These are phyloP conservation scores for Ogataea naganishii DNA, from an alignment of 805 yeast species.

Conservation along the genomic window DNA sequence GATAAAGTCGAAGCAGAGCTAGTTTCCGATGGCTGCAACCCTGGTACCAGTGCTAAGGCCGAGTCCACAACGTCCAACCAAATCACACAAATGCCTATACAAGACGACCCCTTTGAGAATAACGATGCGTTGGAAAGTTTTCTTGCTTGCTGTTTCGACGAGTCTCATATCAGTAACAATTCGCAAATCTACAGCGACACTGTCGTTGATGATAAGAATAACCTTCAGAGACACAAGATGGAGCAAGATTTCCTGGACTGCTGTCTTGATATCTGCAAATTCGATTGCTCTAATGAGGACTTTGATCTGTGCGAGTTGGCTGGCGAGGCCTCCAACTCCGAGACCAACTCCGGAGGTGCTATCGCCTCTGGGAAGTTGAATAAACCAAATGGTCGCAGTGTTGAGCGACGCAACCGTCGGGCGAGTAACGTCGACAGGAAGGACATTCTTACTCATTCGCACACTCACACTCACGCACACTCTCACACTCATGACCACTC, in stretches of 20 bases:
- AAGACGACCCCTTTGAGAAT: background rate
- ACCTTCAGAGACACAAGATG: background rate
- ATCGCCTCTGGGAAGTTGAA: slow-evolving; percentile 1
- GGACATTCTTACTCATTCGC: no score
- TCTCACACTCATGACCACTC: no score
- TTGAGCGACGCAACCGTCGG: no score
- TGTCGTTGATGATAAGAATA: background rate
- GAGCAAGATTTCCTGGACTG: slow-evolving; percentile 10
- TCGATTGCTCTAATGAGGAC: slow-evolving; percentile 12
- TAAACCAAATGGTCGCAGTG: no score
- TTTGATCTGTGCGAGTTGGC: background rate
- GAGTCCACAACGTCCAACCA: no score
- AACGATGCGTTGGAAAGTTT: slow-evolving; percentile 12
- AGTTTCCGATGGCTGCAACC: no score
- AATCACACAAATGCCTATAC: no score
- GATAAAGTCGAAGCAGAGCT: no score
- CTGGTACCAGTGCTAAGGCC: no score
- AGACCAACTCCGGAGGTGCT: slow-evolving; percentile 2
- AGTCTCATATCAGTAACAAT: slow-evolving; percentile 10
- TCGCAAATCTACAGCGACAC: slow-evolving; percentile 1
- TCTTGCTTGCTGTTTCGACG: slow-evolving; percentile 16
- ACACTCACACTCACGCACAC: no score
- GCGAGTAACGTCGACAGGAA: no score
- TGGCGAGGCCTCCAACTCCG: background rate
- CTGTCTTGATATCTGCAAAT: slow-evolving; percentile 18